phyloP scores from a whole-genome alignment of 495 filamentous ascomycete species.

The Aspergillus haitiensis region DNA sequence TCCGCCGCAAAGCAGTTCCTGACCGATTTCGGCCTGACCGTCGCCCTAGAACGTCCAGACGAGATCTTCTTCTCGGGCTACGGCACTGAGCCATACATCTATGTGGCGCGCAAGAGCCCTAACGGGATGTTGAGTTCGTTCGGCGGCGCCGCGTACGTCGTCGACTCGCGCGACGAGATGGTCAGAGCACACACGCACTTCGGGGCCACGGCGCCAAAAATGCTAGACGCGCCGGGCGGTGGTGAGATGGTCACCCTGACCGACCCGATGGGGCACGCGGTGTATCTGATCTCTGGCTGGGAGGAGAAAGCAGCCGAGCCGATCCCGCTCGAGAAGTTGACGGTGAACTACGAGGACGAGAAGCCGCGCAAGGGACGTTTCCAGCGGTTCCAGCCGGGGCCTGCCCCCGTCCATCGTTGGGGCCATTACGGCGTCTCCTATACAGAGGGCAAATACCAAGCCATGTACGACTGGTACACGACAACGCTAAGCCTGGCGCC shows the following conservation, averaged over 20 bases:
- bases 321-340: conserved; percentile 24
- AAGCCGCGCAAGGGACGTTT: conserved; percentile 31
- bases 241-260: conserved; percentile 6
- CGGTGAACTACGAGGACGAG: conserved; percentile 32
- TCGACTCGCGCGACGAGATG: neutral
- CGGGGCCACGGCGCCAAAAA: neutral
- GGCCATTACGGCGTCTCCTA: conserved; percentile 4
- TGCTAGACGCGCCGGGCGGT: neutral
- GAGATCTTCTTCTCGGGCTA: conserved; percentile 3
- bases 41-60: neutral
- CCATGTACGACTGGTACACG: conserved; percentile 55
- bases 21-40: conserved; percentile 2
- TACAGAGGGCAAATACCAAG: conserved; percentile 3
- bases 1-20: neutral
- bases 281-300: conserved; percentile 1
- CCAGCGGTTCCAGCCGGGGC: conserved; percentile 50
- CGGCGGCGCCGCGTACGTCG: conserved; percentile 1
- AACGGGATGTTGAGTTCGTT: neutral
- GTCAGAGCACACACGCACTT: conserved; percentile 1
- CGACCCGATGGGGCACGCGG: neutral
- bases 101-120: neutral
- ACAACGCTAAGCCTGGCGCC: conserved; percentile 64
- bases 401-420: conserved; percentile 58
- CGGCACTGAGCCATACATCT: neutral
- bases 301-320: neutral